Evolutionary conservation across 2,329 filamentous ascomycete species (phyloP).

Genomic region (Neopestalotiopsis sp.): DNA sequence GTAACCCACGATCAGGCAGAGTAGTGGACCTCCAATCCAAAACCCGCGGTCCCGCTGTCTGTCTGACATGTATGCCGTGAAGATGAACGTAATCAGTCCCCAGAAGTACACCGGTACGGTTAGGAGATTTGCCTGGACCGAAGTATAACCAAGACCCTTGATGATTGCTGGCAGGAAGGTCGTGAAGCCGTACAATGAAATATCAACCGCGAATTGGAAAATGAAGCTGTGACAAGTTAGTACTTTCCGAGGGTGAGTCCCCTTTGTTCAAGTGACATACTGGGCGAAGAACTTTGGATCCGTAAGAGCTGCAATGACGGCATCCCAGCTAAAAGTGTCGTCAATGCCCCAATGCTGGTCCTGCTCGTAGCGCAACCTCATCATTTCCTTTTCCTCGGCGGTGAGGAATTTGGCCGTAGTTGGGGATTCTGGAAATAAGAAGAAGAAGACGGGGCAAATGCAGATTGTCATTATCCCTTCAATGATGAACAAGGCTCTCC

Average conservation of each 20-base stretch:
- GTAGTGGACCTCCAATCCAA: slow-evolving; percentile 29
- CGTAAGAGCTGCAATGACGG: slow-evolving; percentile 28
- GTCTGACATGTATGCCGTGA: slow-evolving; percentile 35
- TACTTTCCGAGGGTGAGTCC: background rate
- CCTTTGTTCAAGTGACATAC: slow-evolving; percentile 11
- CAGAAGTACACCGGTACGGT: slow-evolving; percentile 41
- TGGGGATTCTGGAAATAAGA: slow-evolving; percentile 34
- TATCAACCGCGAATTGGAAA: slow-evolving; percentile 37
- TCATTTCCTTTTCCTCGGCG: slow-evolving; percentile 32
- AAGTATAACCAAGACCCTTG: slow-evolving; percentile 39
- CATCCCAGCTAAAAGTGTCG: slow-evolving; percentile 32
- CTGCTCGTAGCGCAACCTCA: slow-evolving; percentile 31
- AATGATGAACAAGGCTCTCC: slow-evolving; percentile 33
- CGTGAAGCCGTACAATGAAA: slow-evolving; percentile 41
- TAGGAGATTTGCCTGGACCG: slow-evolving; percentile 40
- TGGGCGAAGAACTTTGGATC: slow-evolving; percentile 41
- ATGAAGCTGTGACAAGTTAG: slow-evolving; percentile 24
- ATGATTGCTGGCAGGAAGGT: slow-evolving; percentile 43
- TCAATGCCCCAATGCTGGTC: slow-evolving; percentile 34
- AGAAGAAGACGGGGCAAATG: slow-evolving; percentile 37
- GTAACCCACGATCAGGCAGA: slow-evolving; percentile 38
- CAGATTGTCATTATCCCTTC: slow-evolving; percentile 31
- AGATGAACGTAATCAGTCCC: slow-evolving; percentile 30
- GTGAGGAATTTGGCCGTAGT: slow-evolving; percentile 36
- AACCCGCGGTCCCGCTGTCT: slow-evolving; percentile 28